Conservation (phyloP, 73 alveolate species). For the Breviolum minutum region DNA sequence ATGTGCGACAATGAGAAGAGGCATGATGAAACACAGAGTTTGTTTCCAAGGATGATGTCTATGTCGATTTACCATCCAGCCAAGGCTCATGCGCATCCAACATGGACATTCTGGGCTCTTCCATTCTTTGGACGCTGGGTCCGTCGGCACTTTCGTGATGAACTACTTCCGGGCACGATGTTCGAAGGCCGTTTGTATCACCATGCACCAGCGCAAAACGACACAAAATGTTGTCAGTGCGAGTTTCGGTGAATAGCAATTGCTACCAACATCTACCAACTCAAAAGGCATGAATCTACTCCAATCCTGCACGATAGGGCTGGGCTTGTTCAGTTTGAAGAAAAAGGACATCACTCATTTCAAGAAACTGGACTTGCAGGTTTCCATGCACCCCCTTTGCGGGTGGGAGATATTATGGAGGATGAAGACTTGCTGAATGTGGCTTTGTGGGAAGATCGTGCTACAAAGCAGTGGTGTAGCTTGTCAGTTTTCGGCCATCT, state of each 20-base stretch:
- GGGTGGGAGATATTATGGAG: slow-evolving; percentile 70
- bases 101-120: slow-evolving; percentile 85
- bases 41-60: no score
- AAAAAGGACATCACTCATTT: no score
- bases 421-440: slow-evolving; percentile 80
- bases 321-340: no score
- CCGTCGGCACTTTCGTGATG: slow-evolving; percentile 93
- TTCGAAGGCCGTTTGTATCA: background rate
- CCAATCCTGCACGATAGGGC: no score
- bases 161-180: slow-evolving; percentile 65
- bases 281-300: no score
- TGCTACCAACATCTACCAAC: no score
- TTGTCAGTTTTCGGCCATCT: background rate
- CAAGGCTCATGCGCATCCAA: slow-evolving; percentile 82
- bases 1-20: no score
- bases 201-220: background rate
- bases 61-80: background rate
- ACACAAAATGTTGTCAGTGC: no score
- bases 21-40: no score
- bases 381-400: background rate
- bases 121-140: slow-evolving; percentile 91
- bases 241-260: no score
- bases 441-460: slow-evolving; percentile 90
- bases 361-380: background rate
- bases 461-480: slow-evolving; percentile 71